These are phyloP conservation scores for Aspergillus haitiensis DNA, from an alignment of 495 filamentous ascomycete genomes.

Conservation along the genomic window DNA sequence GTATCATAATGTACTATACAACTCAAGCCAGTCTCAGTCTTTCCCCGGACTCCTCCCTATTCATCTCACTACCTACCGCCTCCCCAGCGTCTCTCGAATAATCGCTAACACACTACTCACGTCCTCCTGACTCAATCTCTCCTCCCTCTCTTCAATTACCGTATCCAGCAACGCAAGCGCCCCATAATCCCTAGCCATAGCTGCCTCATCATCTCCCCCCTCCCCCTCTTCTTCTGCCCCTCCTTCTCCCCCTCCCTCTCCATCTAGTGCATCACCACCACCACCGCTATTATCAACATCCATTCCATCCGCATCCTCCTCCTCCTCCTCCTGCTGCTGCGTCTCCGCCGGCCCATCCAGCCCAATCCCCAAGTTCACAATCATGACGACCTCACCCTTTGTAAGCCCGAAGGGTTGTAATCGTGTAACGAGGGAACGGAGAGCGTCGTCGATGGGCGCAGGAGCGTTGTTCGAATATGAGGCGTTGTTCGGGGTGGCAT, in stretches of 20 bases:
- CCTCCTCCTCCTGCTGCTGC: constrained; percentile 13
- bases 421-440: constrained; percentile 40
- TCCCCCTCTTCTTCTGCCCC: constrained; percentile 24
- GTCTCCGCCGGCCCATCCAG: constrained; percentile 15
- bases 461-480: constrained; percentile 27
- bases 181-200: constrained; percentile 37
- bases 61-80: neutral
- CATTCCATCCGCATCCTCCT: constrained; percentile 19
- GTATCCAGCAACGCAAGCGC: constrained; percentile 43
- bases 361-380: constrained; percentile 58
- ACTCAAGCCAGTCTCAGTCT: neutral
- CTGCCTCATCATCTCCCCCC: constrained; percentile 25
- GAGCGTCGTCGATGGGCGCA: constrained; percentile 40
- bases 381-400: constrained; percentile 65
- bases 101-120: constrained; percentile 36
- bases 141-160: constrained; percentile 48
- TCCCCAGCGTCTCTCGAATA: constrained; percentile 38
- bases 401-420: constrained; percentile 53
- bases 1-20: constrained; percentile 5
- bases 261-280: constrained; percentile 9
- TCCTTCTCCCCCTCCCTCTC: constrained; percentile 22
- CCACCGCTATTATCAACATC: constrained; percentile 23
- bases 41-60: too few relatives aligned
- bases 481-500: constrained; percentile 27
- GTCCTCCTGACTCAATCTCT: constrained; percentile 41